phyloP scores from a whole-genome alignment of 164 flowering plant species.

The Paratinospora sagittata region DNA sequence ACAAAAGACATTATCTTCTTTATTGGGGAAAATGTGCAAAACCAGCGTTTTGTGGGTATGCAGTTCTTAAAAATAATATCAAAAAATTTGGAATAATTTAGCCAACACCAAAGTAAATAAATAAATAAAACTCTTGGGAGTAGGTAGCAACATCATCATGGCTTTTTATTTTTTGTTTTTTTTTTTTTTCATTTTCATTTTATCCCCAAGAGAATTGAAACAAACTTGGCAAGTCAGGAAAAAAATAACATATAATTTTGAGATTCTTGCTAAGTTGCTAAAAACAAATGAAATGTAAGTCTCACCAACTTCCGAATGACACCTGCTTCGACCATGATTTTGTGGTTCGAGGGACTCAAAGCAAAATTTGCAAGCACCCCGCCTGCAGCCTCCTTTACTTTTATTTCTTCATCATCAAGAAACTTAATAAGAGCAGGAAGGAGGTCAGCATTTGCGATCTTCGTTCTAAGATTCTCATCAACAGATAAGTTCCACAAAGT shows the following conservation, averaged over 20 bases:
- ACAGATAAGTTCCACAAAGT: constrained; percentile 82
- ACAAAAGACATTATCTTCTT: no score
- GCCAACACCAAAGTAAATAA: no score
- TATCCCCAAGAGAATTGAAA: no score
- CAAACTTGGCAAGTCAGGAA: not conserved
- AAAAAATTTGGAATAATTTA: no score
- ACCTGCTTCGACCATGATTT: constrained; percentile 72
- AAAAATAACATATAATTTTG: not conserved
- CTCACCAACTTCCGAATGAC: constrained; percentile 83
- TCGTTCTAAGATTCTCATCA: constrained; percentile 52
- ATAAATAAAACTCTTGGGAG: no score
- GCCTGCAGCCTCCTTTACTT: constrained; percentile 73
- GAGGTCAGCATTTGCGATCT: constrained; percentile 50
- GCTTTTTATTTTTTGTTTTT: no score
- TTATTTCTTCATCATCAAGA: constrained; percentile 58
- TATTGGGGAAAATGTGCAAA: no score
- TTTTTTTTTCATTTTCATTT: no score
- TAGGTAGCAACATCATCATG: no score
- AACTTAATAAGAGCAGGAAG: constrained; percentile 52
- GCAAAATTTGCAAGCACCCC: constrained; percentile 78
- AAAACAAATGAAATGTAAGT: constrained; percentile 8
- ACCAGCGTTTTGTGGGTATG: no score
- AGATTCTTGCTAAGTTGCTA: not conserved
- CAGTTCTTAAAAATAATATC: no score
- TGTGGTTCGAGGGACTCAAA: constrained; percentile 49